These are phyloP conservation scores for Fusarium sororula DNA, from an alignment of 2,329 filamentous ascomycete genomes.

Conservation along the genomic window DNA sequence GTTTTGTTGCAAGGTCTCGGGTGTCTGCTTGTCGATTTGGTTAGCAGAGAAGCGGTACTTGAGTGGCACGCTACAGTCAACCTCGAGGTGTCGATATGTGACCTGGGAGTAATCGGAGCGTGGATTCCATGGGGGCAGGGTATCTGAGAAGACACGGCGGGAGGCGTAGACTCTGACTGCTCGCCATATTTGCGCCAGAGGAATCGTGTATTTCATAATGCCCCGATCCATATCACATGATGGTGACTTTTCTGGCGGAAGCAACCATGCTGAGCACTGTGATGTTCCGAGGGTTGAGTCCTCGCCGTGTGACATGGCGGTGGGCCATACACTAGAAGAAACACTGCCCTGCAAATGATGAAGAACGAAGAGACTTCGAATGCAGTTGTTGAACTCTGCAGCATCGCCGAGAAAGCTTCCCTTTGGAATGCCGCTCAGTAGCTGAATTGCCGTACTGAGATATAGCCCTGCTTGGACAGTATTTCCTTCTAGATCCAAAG, in stretches of 20 bases:
- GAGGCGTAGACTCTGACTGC: not conserved
- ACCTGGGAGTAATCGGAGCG: not conserved
- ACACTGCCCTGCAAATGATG: not conserved
- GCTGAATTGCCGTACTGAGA: not conserved
- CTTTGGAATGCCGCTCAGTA: not conserved
- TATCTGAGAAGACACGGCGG: not conserved
- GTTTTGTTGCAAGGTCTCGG: not conserved
- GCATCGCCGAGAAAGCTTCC: not conserved
- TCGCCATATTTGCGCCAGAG: not conserved
- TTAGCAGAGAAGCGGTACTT: not conserved
- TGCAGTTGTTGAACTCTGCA: not conserved
- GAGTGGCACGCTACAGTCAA: not conserved
- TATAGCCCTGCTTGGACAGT: not conserved
- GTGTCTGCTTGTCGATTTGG: not conserved
- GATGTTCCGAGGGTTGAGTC: not conserved
- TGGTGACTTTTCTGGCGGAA: not conserved
- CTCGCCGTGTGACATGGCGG: not conserved
- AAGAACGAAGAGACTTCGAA: not conserved
- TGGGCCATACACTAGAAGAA: not conserved
- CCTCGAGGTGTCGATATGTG: not conserved
- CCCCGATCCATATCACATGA: not conserved
- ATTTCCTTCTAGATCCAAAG: not conserved
- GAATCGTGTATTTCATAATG: not conserved
- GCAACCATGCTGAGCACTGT: not conserved
- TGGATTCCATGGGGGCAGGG: not conserved